Base-by-base conservation (phyloP, 768 basidiomycete genomes). In the Collybia sp. region DNA sequence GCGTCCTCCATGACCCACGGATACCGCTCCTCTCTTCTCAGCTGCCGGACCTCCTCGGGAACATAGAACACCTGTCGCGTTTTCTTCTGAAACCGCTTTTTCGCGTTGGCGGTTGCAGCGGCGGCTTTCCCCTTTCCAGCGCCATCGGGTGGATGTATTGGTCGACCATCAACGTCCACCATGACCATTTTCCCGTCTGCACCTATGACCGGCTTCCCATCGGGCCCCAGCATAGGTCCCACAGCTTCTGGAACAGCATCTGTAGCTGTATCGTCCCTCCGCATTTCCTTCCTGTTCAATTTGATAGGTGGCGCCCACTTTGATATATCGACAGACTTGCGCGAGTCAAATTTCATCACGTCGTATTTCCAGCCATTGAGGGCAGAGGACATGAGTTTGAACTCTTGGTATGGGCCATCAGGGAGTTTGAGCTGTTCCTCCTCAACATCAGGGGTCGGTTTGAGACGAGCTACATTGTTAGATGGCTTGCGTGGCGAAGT, bases 1-100 rank as follows among this genome's bases (percentile, higher is more conserved):
- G 75, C 78, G 60, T 92, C 90, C 69, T 94, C 92, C 69, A 93
- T 79, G 33, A 94, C 85, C 92, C 92, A 94, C 2, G 92, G 92
- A 63, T 88, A 88, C 52, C 88, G 71, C 66, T 94, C 92, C 67
- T 94, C 92, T 58, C 77, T 78, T 62, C 87, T 73, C 56, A 93
- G 70, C 65, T 89, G 84, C 53, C 90, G 71, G 42, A 79, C 73
- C 33, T 83, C 83, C 45, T 93, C 89, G 0, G 87, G 80, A 1
- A 92, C 84, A 50, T 82, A 76, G 67, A 85, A 92, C 15, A 93
- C 88, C 69, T 91, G 69, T 62, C 79, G 54, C 70, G 93, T 78
- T 83, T 93, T 80, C 77, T 88, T 79, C 81, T 84, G 76, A 68
- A 86, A 82, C 57, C 82, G 75, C 66, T 83, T 87, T 75, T 83